These are phyloP conservation scores for Amanita rimosa DNA, from an alignment of 768 basidiomycete species.

Conservation along the genomic window DNA sequence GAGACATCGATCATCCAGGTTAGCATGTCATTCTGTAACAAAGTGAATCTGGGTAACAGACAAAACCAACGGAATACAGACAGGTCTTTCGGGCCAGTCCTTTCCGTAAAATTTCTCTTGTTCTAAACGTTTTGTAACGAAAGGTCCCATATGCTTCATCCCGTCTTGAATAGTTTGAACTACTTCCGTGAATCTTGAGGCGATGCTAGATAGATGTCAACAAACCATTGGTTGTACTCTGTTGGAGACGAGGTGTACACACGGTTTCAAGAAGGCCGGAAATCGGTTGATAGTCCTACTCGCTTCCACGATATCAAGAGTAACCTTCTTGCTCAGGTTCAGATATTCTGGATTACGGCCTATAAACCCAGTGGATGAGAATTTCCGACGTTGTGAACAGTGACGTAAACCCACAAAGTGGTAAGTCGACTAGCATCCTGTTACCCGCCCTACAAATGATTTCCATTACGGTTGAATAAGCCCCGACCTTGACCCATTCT, in stretches of 20 bases:
- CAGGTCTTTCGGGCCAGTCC: too few relatives aligned
- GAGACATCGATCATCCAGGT: not conserved
- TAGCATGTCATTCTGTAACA: not conserved
- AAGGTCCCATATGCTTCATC: not conserved
- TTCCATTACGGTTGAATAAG: slow-evolving; percentile 10
- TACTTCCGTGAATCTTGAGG: slow-evolving; percentile 4
- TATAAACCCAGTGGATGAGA: not conserved
- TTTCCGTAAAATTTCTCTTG: too few relatives aligned
- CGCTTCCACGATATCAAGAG: slow-evolving; percentile 10
- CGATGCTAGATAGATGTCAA: slow-evolving; percentile 8
- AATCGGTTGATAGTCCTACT: slow-evolving; percentile 13
- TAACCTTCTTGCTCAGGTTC: slow-evolving; percentile 8
- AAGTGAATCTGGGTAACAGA: not conserved
- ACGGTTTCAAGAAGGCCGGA: slow-evolving; percentile 17
- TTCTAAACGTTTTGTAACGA: too few relatives aligned
- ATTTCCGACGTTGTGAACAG: not conserved
- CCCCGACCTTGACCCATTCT: slow-evolving; percentile 11
- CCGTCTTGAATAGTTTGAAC: not conserved
- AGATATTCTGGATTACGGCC: not conserved
- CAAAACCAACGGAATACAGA: not conserved
- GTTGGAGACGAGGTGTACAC: not conserved
- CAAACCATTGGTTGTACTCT: not conserved
- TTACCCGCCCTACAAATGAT: slow-evolving; percentile 14
- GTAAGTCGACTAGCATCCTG: slow-evolving; percentile 16
- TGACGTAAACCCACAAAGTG: slow-evolving; percentile 12